Evolutionary conservation across 768 basidiomycete species (phyloP), one percentile per base, ranked within the genome.

Genomic region (Lactarius akahatsu): DNA sequence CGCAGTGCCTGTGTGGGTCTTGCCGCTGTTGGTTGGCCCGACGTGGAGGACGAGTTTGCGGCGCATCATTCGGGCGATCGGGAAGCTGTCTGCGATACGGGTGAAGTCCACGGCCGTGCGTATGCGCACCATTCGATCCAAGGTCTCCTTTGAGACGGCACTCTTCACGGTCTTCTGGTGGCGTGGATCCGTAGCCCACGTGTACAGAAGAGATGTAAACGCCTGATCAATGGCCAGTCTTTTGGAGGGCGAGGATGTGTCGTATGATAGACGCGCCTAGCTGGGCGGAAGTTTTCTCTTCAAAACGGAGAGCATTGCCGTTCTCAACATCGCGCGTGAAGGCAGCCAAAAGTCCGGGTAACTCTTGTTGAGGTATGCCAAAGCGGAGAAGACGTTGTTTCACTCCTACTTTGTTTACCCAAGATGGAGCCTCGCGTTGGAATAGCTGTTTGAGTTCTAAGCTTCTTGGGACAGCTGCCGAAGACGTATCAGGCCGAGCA

Each of bases 21-120:
- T 99, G 36, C 96, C 97, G 68, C 92, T 93, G 76, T 98, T 99
- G 28, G 97, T 98, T 0, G 97, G 97, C 0, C 96, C 97, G 47
- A 99, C 94, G 72, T 99, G 96, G 81, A 98, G 88, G 75, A 96
- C 89, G 71, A 98, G 80, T 71, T 88, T 92, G 23, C 96, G 84
- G 20, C 80, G 82, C 69, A 87, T 78, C 13, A 75, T 72, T 11
- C 96, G 86, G 0, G 94, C 86, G 10, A 61, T 20, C 0, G 78
- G 72, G 71, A 74, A 87, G 13, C 77, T 73, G 65, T 87, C 86
- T 0, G 81, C 82, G 20, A 81, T 74, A 41, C 68, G 57, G 8
- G 70, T 68, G n/a, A 88, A 80, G 20, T 67, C 72, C 10, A 75
- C 69, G 10, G 85, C 66, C 13, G 80, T 79, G 15, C 72, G 65